Base-by-base conservation (phyloP, 2,329 filamentous ascomycete species). In the Aspergillus pseudoglaucus region DNA sequence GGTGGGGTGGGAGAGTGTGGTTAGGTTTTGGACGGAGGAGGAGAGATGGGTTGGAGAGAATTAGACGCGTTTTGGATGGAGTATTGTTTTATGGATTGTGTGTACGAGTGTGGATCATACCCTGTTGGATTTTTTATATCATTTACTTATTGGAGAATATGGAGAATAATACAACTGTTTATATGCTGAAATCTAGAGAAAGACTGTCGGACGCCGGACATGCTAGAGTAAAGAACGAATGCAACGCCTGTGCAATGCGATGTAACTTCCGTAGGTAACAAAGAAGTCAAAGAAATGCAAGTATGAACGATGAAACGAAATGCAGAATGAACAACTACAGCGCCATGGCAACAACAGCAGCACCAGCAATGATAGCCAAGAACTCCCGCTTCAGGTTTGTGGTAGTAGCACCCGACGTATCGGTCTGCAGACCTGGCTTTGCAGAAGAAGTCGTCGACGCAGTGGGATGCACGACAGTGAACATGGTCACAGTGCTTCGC, bases 21-120 rank as follows among this genome's bases (percentile, higher is more conserved):
- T 76, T 20, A 63, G 72, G 47, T 76, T 67, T 57, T 75, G 65
- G 66, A 75, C 72, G 8, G 63, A 56, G 44, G 70, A 74, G 60
- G 70, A 73, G 60, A 65, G 71, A 49, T 75, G 71, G 72, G 58
- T 62, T 32, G 70, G 67, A n/a, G 54, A 39, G 39, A 50, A 46
- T 12, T 53, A 48, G 22, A 15, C 27, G 22, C 7, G 27, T 14
- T 14, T 32, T 32, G 25, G 25, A n/a, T 22, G 22, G 22, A 22
- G 22, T 22, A 22, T 22, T 6, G 20, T 12, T 12, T 6, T 9
- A 18, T 6, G 8, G 40, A 25, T 20, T 20, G 40, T 10, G n/a
- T 42, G 15, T 30, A n/a, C n/a, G 18, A 15, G 12, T 10, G 23
- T 10, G 23, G 22, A 30, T 40, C 15, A 20, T 20, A 20, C 20